Base-by-base conservation (phyloP, 2,329 filamentous ascomycete genomes). In the Lecanoromycetidae sp. region DNA sequence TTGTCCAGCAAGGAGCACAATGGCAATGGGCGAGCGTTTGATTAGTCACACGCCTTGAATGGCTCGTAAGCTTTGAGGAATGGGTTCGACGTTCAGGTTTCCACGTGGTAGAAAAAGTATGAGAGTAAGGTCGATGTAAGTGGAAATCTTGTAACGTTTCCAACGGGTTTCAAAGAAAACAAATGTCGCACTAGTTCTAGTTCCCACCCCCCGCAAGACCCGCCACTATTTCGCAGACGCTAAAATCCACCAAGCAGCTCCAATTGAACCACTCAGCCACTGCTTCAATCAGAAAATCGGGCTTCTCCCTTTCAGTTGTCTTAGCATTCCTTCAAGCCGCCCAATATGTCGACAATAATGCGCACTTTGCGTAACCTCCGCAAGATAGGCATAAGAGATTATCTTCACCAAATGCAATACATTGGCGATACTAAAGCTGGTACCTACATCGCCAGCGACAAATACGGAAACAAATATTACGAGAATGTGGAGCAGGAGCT, bases 401-500 rank as follows among this genome's bases (percentile, higher is more conserved):
- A 82, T 75, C 83, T 79, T 69, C 83, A 85, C 69, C 91, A 96
- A 74, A 77, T 96, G 76, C 80, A 69, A 65, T 62, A 70, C 52
- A 69, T 70, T 19, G 67, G 90, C 72, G 91, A 98, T 70, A 98
- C 91, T 68, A 98, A 98, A 73, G 80, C 84, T 62, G 93, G 91
- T 61, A 80, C 77, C 35, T 74, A 94, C 57, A 78, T 98, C 56
- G 91, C 82, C 59, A 77, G 71, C 61, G 91, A 98, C 72, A 79
- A 80, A 66, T 93, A 81, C 64, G 93, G 91, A 66, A 98, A 98
- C 79, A 96, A 94, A 72, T 98, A 76, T 76, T 98, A 79, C 66
- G 91, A 98, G 76, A 95, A 98, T 73, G 68, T 79, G 61, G 69
- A 72, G 52, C 87, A 96, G 64, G 91, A 98, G 67, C 75, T 98